These are phyloP conservation scores for Daldinia grandis DNA, from an alignment of 495 filamentous ascomycete species.

Conservation along the genomic window DNA sequence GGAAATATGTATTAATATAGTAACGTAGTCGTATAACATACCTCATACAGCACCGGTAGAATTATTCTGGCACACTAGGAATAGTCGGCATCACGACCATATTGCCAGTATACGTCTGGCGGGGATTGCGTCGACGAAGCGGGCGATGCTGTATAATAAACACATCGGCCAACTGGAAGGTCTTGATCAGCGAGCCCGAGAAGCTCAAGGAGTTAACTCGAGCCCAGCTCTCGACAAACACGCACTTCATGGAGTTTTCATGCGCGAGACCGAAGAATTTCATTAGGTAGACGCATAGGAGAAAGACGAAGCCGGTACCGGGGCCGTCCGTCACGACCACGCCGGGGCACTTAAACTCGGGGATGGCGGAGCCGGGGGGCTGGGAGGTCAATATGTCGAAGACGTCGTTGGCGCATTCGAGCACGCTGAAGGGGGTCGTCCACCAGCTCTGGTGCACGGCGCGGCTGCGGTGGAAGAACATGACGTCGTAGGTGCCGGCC, in stretches of 20 bases:
- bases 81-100: slow-evolving; percentile 35
- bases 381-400: slow-evolving; percentile 51
- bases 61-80: neutral
- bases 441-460: slow-evolving; percentile 78
- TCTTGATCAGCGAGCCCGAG: slow-evolving; percentile 73
- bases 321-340: slow-evolving; percentile 89
- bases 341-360: slow-evolving; percentile 54
- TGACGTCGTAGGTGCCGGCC: slow-evolving; percentile 61
- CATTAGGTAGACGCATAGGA: slow-evolving; percentile 71
- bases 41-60: neutral
- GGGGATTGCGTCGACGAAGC: slow-evolving; percentile 27
- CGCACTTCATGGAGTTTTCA: slow-evolving; percentile 59
- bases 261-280: slow-evolving; percentile 65
- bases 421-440: slow-evolving; percentile 65
- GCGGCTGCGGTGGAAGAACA: slow-evolving; percentile 74
- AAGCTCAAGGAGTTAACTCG: slow-evolving; percentile 80
- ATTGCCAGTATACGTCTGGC: slow-evolving; percentile 20
- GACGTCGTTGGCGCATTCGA: slow-evolving; percentile 66
- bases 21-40: neutral
- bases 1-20: neutral
- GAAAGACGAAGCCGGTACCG: slow-evolving; percentile 81
- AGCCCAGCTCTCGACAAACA: slow-evolving; percentile 95
- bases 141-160: slow-evolving; percentile 53
- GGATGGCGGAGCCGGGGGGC: slow-evolving; percentile 46
- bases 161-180: slow-evolving; percentile 51